phyloP scores from a whole-genome alignment of 2,329 filamentous ascomycete species.

The Calonectria pauciramosa region DNA sequence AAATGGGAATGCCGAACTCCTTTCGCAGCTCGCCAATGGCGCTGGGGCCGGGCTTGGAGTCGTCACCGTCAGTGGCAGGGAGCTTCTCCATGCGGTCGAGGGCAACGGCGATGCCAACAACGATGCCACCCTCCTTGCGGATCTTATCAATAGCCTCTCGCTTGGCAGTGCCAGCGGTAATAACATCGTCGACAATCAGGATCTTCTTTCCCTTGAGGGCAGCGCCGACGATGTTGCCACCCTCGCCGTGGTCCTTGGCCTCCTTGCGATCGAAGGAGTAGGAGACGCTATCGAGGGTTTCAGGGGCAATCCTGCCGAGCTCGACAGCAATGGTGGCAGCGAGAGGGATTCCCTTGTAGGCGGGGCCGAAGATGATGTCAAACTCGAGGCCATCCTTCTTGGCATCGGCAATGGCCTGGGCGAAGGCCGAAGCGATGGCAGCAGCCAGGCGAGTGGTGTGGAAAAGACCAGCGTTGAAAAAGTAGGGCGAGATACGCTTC shows the following conservation, averaged over 20 bases:
- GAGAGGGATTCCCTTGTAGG: slow-evolving; percentile 98
- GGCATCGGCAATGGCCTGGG: slow-evolving; percentile 71
- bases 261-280: slow-evolving; percentile 98
- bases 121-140: slow-evolving; percentile 83
- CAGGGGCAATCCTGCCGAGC: slow-evolving; percentile 77
- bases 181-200: slow-evolving; percentile 95
- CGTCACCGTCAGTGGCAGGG: slow-evolving; percentile 73
- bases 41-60: slow-evolving; percentile 78
- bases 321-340: slow-evolving; percentile 82
- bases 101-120: slow-evolving; percentile 90
- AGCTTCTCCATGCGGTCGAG: slow-evolving; percentile 90
- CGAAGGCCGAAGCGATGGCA: slow-evolving; percentile 86
- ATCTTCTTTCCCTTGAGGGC: slow-evolving; percentile 87
- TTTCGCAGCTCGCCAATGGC: slow-evolving; percentile 89
- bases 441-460: slow-evolving; percentile 84
- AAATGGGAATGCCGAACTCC: slow-evolving; percentile 86
- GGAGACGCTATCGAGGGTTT: slow-evolving; percentile 76
- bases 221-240: slow-evolving; percentile 91
- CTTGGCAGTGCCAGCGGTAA: slow-evolving; percentile 95
- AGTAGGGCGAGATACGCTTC: slow-evolving; percentile 91
- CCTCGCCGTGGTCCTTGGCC: slow-evolving; percentile 95
- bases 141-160: slow-evolving; percentile 94
- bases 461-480: slow-evolving; percentile 96
- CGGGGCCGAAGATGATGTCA: slow-evolving; percentile 92
- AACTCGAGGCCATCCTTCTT: slow-evolving; percentile 67